Conservation (phyloP, 176 grass and related monocot genomes). For the Triticum turgidum region DNA sequence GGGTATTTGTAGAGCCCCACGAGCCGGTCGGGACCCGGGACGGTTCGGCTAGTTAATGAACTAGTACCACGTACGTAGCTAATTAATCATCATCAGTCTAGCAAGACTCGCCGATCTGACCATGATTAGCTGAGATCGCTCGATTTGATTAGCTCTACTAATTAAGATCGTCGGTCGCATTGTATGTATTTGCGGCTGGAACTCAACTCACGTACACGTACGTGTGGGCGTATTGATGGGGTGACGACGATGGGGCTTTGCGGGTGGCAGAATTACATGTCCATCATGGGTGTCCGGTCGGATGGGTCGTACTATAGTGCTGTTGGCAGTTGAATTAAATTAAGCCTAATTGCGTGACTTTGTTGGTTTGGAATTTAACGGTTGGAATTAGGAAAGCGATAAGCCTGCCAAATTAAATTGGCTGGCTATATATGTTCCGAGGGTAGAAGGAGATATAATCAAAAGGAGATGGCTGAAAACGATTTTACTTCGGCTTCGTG, state of each 20-base stretch:
- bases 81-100: not conserved
- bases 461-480: no score
- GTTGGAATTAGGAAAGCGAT: not conserved
- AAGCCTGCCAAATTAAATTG: not conserved
- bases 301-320: not conserved
- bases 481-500: no score
- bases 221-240: slow-evolving; percentile 8
- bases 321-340: slow-evolving; percentile 29
- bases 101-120: not conserved
- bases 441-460: no score
- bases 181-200: not conserved
- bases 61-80: not conserved
- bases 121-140: not conserved
- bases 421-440: not conserved
- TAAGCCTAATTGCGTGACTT: not conserved
- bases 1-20: slow-evolving; percentile 31
- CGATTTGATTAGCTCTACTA: not conserved
- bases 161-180: not conserved
- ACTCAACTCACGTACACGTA: not conserved
- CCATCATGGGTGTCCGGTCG: not conserved
- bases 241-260: not conserved
- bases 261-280: not conserved
- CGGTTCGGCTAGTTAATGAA: slow-evolving; percentile 21
- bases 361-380: not conserved
- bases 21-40: slow-evolving; percentile 31